Base-by-base conservation (phyloP, 2,329 filamentous ascomycete species). In the Neoarthrinium moseri region DNA sequence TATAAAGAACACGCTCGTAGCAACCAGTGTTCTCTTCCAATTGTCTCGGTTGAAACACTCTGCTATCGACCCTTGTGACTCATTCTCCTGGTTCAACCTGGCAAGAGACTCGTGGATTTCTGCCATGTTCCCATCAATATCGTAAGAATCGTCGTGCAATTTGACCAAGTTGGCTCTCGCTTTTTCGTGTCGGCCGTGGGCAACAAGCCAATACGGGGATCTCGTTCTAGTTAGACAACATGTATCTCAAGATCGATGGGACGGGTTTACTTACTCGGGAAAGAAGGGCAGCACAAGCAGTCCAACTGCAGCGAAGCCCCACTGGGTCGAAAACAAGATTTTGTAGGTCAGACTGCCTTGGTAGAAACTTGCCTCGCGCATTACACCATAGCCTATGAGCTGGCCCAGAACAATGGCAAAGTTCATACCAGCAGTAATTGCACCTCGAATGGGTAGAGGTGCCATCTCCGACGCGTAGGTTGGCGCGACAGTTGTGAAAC, bases 241-340 rank as follows among this genome's bases (percentile, higher is more conserved):
- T n/a, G n/a, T n/a, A n/a, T n/a, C n/a, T n/a, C n/a, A 29, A 29
- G 29, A 17, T 15, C 8, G 22, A 10, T 18, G 18, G 33, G 38
- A 24, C 8, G 32, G 22, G 26, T 38, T 23, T 6, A 30, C 35
- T 22, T 27, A 29, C 35, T 38, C 35, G 35, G 36, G 36, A 23
- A 45, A 22, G 49, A 58, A 62, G 1, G 60, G 60, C 8, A 64
- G 46, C 12, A 61, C 47, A 2, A 18, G 3, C 4, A 64, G 51
- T 4, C 55, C 59, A 5, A 60, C 43, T 15, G 44, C 56, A 4
- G 56, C 56, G 34, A 60, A 64, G 2, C 55, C 61, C 62, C 61
- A 65, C 43, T 65, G 61, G 2, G 58, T 58, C 3, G 61, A 60
- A 42, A 64, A 64, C 5, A 64, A 45, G 2, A 61, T 45, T 26